Evolutionary conservation across 176 grass and related monocot genomes (phyloP), one percentile per base, ranked within the genome.

Genomic region (Avena sativa): DNA sequence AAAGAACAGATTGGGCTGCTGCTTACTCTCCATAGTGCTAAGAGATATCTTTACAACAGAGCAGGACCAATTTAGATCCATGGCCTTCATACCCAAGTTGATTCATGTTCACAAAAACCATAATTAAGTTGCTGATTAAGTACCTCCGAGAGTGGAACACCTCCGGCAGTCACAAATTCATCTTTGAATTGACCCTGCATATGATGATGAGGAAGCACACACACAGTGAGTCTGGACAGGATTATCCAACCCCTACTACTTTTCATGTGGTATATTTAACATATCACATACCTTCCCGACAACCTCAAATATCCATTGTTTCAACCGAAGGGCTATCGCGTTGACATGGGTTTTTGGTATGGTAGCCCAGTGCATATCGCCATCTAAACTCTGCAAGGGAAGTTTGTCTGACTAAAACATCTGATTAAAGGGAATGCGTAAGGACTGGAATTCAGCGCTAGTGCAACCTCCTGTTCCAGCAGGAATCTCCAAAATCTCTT

Each of bases 401-500:
- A 80, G 2, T 62, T 74, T 26, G 34, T 32, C 30, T 79, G 78
- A 76, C 81, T 38, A 72, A 66, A 66, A 43, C 49, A 57, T 89
- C 59, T 30, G 17, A 81, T 60, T 86, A 76, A 87, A 62, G 49
- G 59, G 58, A 69, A 69, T 44, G 8, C 78, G 17, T 62, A 71
- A 88, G 46, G n/a, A 56, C 46, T 16, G 12, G 19, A 40, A 71
- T 75, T 86, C 12, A 93, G 63, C 49, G 83, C 81, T 67, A 84
- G 14, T 62, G 89, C 66, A 53, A 91, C 97, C 97, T 98, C 88
- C 12, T 91, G 87, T 80, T 93, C 87, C 67, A 98, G 61, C 57
- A 98, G 80, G 83, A 93, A 94, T 82, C 76, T 94, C 97, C 94
- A 98, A 85, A 98, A 96, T 90, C 97, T 92, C 85, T 98, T 98